Evolutionary conservation across 345 rosid genomes (phyloP).

Genomic region (Salix udensis): DNA sequence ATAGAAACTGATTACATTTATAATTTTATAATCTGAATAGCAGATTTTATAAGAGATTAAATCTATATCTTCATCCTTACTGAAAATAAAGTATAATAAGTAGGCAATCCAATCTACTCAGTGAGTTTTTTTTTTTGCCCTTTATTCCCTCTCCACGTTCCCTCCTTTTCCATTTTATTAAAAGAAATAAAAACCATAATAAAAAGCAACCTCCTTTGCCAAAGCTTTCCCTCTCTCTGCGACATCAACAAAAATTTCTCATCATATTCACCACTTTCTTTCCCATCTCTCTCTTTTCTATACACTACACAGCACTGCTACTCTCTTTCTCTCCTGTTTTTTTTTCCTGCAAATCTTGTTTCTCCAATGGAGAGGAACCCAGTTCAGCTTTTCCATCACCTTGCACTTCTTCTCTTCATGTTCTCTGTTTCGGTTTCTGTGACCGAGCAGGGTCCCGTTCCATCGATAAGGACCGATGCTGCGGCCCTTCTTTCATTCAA

Average conservation of each 20-base stretch:
- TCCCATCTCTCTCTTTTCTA: slow-evolving; percentile 7
- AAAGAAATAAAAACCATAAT: background rate
- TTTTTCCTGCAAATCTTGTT: slow-evolving; percentile 10
- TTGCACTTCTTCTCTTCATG: slow-evolving; percentile 21
- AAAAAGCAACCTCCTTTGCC: slow-evolving; percentile 35
- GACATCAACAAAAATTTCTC: slow-evolving; percentile 36
- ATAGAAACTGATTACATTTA: too few species aligned
- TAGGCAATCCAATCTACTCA: background rate
- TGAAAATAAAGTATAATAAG: too few species aligned
- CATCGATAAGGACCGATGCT: slow-evolving; percentile 67
- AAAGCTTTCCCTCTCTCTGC: slow-evolving; percentile 35
- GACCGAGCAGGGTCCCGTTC: slow-evolving; percentile 18
- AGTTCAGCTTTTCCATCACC: slow-evolving; percentile 34
- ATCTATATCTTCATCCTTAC: too few species aligned
- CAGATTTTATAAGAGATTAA: too few species aligned
- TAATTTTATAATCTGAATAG: too few species aligned
- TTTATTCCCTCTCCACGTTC: slow-evolving; percentile 44
- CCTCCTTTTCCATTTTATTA: slow-evolving; percentile 13
- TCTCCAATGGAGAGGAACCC: slow-evolving; percentile 51
- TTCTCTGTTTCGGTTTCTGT: slow-evolving; percentile 30
- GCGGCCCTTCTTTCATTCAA: slow-evolving; percentile 64
- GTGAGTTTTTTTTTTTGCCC: slow-evolving; percentile 19
- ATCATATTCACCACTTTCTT: slow-evolving; percentile 39
- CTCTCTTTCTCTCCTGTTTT: slow-evolving; percentile 9
- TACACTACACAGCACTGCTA: background rate